A percentile compares a stretch with the other conserved stretches of the same genome.
These are phyloP conservation scores for Zopfia rhizophila DNA, from an alignment of 2,329 filamentous ascomycete genomes.

Conservation along the genomic window DNA sequence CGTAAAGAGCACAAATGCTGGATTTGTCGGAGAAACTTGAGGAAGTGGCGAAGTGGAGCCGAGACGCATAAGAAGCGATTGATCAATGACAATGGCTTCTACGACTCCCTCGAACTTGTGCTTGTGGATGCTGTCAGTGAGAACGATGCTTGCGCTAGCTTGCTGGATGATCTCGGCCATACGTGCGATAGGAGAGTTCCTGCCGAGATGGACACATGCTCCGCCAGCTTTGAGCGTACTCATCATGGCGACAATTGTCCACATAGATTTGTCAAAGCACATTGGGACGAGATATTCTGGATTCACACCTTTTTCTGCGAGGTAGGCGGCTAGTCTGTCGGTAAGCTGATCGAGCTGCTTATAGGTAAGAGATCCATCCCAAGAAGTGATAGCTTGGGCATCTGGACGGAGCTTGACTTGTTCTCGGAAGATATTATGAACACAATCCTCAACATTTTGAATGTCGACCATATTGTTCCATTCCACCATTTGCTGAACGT, in stretches of 20 bases:
- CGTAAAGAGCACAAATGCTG: constrained; percentile 67
- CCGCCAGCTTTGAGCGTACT: constrained; percentile 51
- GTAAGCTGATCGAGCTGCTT: constrained; percentile 36
- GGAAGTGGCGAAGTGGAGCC: constrained; percentile 6
- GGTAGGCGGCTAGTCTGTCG: constrained; percentile 31
- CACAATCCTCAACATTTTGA: constrained; percentile 18
- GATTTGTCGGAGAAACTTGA: constrained; percentile 7
- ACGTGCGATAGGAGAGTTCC: constrained; percentile 13
- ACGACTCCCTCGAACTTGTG: constrained; percentile 19
- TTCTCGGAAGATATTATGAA: constrained; percentile 25
- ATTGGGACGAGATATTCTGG: constrained; percentile 47
- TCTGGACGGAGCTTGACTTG: constrained; percentile 17
- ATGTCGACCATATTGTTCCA: constrained; percentile 25
- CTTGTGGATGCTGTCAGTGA: constrained; percentile 22
- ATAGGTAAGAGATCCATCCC: constrained; percentile 47
- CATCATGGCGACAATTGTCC: constrained; percentile 47
- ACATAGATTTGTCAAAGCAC: constrained; percentile 52
- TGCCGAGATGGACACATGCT: constrained; percentile 12
- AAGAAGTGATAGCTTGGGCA: constrained; percentile 13
- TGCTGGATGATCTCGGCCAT: constrained; percentile 16
- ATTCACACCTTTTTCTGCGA: constrained; percentile 35
- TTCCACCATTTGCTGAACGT: constrained; percentile 20
- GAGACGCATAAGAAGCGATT: constrained; percentile 7
- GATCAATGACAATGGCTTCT: constrained; percentile 17
- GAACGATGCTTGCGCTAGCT: constrained; percentile 22